Percentiles rank a stretch among this genome's conserved stretches.
These are phyloP conservation scores for Malus sieversii DNA, from an alignment of 306 rosid genomes.

Conservation along the genomic window DNA sequence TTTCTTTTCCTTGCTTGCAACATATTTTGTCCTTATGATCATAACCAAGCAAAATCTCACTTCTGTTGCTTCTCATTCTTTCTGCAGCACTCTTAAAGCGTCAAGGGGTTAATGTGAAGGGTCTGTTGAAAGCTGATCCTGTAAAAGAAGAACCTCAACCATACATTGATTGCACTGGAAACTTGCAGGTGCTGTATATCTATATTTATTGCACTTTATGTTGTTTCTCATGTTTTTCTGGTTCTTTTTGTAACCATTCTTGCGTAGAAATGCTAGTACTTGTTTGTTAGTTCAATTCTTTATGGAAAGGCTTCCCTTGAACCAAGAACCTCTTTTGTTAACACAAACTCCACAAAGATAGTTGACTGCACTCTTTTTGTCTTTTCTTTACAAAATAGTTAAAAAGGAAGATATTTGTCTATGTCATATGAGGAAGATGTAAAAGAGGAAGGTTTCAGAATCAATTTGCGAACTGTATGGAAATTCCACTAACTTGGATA, in stretches of 20 bases:
- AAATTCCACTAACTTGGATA: background rate
- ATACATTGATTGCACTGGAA: constrained; percentile 93
- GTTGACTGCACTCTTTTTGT: background rate
- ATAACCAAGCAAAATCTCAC: constrained; percentile 10
- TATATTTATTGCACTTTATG: background rate
- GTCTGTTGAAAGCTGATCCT: constrained; percentile 80
- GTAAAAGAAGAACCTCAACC: constrained; percentile 93
- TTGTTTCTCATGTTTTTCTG: background rate
- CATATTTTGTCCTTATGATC: constrained; percentile 4
- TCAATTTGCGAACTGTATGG: background rate
- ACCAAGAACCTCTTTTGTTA: background rate
- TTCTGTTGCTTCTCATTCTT: constrained; percentile 15
- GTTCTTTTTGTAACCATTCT: background rate
- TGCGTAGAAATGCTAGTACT: background rate
- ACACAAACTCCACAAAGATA: background rate
- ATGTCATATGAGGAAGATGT: background rate
- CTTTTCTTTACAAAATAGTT: background rate
- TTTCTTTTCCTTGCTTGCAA: constrained; percentile 4
- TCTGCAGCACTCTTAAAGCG: constrained; percentile 87
- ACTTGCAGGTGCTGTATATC: constrained; percentile 61
- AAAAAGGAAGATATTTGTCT: background rate
- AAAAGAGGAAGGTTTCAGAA: background rate
- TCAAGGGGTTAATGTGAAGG: constrained; percentile 97
- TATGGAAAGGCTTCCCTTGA: background rate
- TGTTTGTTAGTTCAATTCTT: background rate